These are phyloP conservation scores for Fusarium odoratissimum DNA, from an alignment of 2,329 filamentous ascomycete genomes.

Conservation along the genomic window DNA sequence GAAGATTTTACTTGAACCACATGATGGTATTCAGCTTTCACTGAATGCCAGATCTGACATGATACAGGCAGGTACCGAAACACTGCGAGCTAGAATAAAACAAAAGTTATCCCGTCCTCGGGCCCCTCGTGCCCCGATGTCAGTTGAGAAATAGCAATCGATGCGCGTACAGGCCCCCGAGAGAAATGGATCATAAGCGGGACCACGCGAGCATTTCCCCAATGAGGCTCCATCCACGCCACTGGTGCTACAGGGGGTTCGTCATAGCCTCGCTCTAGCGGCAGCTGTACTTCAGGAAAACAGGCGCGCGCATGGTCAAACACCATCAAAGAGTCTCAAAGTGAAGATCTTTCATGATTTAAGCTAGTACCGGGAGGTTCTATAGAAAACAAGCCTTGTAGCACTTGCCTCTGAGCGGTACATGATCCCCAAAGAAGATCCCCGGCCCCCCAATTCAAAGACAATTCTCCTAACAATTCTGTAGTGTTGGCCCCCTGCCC, in stretches of 20 bases:
- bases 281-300: slow-evolving; percentile 13
- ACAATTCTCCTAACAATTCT: background rate
- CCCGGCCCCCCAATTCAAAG: background rate
- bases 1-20: background rate
- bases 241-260: slow-evolving; percentile 7
- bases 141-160: slow-evolving; percentile 8
- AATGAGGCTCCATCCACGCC: slow-evolving; percentile 27
- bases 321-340: slow-evolving; percentile 1
- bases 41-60: background rate
- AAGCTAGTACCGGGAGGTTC: background rate
- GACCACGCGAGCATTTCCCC: slow-evolving; percentile 46
- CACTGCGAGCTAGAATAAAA: background rate
- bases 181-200: slow-evolving; percentile 2
- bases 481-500: background rate
- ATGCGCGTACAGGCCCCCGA: background rate
- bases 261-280: slow-evolving; percentile 29
- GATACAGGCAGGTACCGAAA: background rate
- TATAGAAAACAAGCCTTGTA: background rate
- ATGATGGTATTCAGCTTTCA: background rate
- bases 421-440: background rate
- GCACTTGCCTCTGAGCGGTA: background rate
- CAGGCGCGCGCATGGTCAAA: slow-evolving; percentile 39
- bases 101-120: background rate
- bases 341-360: background rate
- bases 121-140: background rate